Conservation (phyloP, 495 filamentous ascomycete species). For the Hypoxylon rickii region DNA sequence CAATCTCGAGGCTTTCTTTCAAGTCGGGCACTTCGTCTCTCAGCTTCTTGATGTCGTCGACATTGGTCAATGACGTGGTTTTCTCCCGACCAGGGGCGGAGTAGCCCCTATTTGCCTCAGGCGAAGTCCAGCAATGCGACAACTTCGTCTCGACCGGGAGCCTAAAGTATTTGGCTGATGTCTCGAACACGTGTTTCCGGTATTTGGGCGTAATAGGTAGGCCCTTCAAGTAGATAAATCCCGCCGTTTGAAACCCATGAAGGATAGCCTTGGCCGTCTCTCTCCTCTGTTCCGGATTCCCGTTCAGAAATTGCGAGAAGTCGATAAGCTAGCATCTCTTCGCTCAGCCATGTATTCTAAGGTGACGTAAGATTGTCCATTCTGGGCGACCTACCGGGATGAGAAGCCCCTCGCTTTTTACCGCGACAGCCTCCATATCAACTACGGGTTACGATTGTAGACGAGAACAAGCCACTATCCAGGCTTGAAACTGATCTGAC, state of each 20-base stretch:
- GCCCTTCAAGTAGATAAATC: conserved; percentile 89
- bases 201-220: conserved; percentile 68
- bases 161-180: conserved; percentile 77
- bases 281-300: conserved; percentile 63
- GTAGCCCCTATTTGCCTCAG: conserved; percentile 80
- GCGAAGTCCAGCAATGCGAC: conserved; percentile 68
- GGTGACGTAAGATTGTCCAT: neutral
- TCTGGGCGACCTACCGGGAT: conserved; percentile 63
- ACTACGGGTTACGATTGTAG: too few species aligned
- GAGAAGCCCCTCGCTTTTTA: conserved; percentile 66
- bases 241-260: conserved; percentile 79
- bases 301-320: conserved; percentile 75
- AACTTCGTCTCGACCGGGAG: conserved; percentile 74
- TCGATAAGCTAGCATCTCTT: conserved; percentile 71
- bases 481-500: too few species aligned
- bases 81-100: conserved; percentile 78
- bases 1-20: conserved; percentile 86
- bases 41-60: conserved; percentile 61
- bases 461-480: too few species aligned
- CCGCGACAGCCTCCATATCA: conserved; percentile 60
- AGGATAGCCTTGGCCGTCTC: conserved; percentile 73
- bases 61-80: conserved; percentile 62
- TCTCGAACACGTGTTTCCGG: conserved; percentile 65
- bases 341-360: conserved; percentile 16
- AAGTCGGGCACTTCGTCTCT: conserved; percentile 69